Base-by-base conservation (phyloP, 176 grass and related monocot species). In the Phragmites australis region DNA sequence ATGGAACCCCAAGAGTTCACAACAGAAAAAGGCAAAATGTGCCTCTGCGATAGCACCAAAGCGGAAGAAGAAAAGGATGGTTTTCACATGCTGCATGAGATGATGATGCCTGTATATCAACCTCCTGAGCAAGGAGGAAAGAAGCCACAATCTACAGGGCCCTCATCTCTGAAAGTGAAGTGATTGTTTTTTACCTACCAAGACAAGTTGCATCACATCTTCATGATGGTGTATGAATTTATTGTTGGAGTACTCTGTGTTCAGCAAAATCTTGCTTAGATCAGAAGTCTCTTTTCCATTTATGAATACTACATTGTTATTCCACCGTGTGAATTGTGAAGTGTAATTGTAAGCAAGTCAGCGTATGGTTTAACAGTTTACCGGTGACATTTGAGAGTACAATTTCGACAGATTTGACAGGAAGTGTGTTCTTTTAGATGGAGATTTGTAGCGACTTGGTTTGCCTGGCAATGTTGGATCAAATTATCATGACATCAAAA, bases 51-150 rank as follows among this genome's bases (percentile, higher is more conserved):
- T 31, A 16, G 70, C 40, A 22, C 32, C 32, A 40, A 75, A 84
- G 37, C 45, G 44, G 41, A 73, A 78, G 3, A 43, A 53, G 9
- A 34, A 63, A 70, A 88, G 49, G 44, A 26, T 19, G n/a, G 52
- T 54, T 44, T 60, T 84, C 87, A 80, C 87, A 68, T 81, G 82
- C 52, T 26, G 1, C 82, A 84, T 54, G 69, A 75, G 87, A 89
- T 26, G 70, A 75, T 16, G 72, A 37, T 63, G 34, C 6, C 27
- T 68, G 71, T 42, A 80, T 82, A 88, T 52, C 78, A 81, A 70
- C 62, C 76, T 75, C 69, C 65, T 34, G 44, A 52, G 51, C 78
- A 70, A 70, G 60, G 60, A 51, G 46, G 65, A 81, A 30, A 25
- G 27, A 72, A 26, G 57, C 9, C 67, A 72, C 45, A 72, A 54